phyloP scores from a whole-genome alignment of 2,329 filamentous ascomycete genomes.

The Phyllosticta ampelicida region DNA sequence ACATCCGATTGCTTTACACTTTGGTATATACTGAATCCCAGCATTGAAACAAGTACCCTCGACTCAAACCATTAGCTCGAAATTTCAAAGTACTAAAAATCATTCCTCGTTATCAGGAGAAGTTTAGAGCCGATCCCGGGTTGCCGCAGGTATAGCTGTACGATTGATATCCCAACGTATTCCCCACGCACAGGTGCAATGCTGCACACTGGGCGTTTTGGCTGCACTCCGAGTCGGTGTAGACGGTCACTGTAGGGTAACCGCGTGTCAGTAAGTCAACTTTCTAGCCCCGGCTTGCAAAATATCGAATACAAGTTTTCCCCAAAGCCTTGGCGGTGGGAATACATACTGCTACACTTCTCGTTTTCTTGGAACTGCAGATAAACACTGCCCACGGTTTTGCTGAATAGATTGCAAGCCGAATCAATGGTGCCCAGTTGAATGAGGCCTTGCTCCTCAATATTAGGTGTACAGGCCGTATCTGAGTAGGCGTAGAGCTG shows the following conservation, averaged over 20 bases:
- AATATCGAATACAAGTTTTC: background rate
- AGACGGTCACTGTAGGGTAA: background rate
- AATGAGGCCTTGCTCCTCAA: background rate
- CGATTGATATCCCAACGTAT: background rate
- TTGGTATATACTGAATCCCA: too few species aligned
- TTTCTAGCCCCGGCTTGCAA: background rate
- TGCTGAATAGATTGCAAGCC: background rate
- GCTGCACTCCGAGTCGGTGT: background rate
- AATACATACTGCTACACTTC: background rate
- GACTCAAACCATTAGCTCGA: too few species aligned
- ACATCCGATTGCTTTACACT: background rate
- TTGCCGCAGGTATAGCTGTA: background rate
- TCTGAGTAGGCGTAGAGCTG: background rate
- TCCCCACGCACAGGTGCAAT: background rate
- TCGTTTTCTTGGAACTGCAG: background rate
- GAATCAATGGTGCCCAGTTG: background rate
- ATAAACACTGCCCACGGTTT: background rate
- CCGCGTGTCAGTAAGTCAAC: background rate
- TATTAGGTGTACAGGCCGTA: background rate
- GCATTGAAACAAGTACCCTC: too few species aligned
- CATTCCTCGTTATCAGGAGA: background rate
- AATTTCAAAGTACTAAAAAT: too few species aligned
- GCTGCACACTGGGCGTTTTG: background rate
- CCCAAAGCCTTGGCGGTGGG: background rate
- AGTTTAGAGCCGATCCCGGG: background rate